Evolutionary conservation across 148 eudicot species (phyloP), one percentile per base, ranked within the genome.

Genomic region (Pouteria glomerata): DNA sequence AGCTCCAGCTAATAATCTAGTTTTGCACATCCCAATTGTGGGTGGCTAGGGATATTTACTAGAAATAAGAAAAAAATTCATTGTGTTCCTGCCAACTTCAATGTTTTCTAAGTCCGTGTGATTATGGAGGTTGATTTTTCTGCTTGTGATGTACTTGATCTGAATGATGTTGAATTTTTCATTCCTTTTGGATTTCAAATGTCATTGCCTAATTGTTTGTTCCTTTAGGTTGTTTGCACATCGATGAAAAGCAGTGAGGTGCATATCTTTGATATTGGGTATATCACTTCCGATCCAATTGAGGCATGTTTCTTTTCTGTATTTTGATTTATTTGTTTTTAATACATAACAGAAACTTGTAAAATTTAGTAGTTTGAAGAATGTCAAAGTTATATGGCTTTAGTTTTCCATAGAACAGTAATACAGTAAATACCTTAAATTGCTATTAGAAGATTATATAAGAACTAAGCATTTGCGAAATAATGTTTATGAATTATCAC

Each of bases 211-310:
- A 3, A 6, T 60, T 44, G 1, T 24, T 11, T 44, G 23, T 53
- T 34, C 19, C 27, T 59, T 56, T 87, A 94, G 98, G 89, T 94
- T 78, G 98, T 96, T 41, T 94, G 97, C 79, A 80, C 97, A 53
- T 85, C 97, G 63, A 75, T 72, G 75, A 86, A 72, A 68, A 82
- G 84, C 60, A 81, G 81, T 77, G 93, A 85, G 75, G 74, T 91
- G 30, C 77, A 57, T 52, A 87, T 94, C 63, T 94, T 80, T 74
- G 98, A 94, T 78, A 86, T 91, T 73, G 93, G 91, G 39, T 91
- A 85, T 71, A 69, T 81, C 74, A 89, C 96, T 65, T 78, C 91
- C 3, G 84, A 91, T 59, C 98, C 97, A 19, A 71, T 83, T 75
- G 86, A 89, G 78, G 97, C 86, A 81, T 78, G 86, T 70, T 73